A percentile compares a stretch with the other conserved stretches of the same genome.
Evolutionary conservation across 1,284 basidiomycete species (phyloP).

Genomic region (Golubevia pallescens): DNA sequence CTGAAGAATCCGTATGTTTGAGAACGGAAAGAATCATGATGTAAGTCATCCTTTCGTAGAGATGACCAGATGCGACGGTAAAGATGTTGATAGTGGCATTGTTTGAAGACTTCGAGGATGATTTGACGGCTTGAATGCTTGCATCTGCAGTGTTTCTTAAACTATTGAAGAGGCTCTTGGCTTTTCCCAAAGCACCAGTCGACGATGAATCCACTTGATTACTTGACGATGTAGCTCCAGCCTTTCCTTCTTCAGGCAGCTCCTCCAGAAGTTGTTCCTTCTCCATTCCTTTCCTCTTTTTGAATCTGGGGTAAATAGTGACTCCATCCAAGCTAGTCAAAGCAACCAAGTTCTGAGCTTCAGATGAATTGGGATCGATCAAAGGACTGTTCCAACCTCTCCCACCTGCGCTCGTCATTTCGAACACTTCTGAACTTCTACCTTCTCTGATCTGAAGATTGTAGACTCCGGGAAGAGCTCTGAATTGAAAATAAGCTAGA

Average conservation of each 20-base stretch:
- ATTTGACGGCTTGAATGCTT: too few relatives aligned
- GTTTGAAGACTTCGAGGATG: conserved; percentile 34
- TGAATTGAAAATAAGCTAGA: conserved; percentile 94
- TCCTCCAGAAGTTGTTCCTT: conserved; percentile 77
- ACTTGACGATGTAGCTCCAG: too few relatives aligned
- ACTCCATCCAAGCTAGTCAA: conserved; percentile 85
- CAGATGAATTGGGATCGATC: conserved; percentile 63
- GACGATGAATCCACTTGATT: too few relatives aligned
- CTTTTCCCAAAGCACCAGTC: too few relatives aligned
- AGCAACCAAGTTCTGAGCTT: conserved; percentile 57
- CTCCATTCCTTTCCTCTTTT: conserved; percentile 78
- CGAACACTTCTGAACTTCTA: conserved; percentile 79
- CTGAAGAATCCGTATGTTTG: conserved; percentile 85
- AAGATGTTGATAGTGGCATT: conserved; percentile 96
- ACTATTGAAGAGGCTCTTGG: too few relatives aligned
- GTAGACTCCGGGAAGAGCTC: conserved; percentile 86
- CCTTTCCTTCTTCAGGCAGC: too few relatives aligned
- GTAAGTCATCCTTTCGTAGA: conserved; percentile 96
- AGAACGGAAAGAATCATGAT: conserved; percentile 98
- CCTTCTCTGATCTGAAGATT: conserved; percentile 81
- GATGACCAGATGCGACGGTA: conserved; percentile 91
- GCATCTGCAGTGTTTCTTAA: too few relatives aligned
- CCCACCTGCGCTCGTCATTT: conserved; percentile 74
- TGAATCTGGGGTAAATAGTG: conserved; percentile 82
- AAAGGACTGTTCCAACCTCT: conserved; percentile 80